Evolutionary conservation across 768 basidiomycete genomes (phyloP).

Genomic region (Termitomyces sp.): DNA sequence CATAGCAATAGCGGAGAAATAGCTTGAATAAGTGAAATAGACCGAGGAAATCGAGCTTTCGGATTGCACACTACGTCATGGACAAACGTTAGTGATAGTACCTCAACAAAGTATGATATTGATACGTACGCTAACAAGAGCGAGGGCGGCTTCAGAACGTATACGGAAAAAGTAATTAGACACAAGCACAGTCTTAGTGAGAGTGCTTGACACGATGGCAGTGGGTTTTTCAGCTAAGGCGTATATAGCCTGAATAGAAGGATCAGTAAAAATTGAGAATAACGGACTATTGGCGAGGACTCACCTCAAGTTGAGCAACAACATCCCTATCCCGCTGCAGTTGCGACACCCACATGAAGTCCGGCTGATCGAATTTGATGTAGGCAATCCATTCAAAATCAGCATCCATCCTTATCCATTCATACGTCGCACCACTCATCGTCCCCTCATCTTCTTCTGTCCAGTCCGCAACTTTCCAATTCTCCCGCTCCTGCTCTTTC

Average conservation of each 20-base stretch:
- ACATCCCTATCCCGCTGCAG: conserved; percentile 94
- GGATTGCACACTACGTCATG: conserved; percentile 68
- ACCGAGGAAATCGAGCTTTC: conserved; percentile 79
- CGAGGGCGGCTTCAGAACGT: conserved; percentile 88
- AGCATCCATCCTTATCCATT: conserved; percentile 99
- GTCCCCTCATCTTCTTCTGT: conserved; percentile 90
- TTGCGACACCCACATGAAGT: conserved; percentile 99
- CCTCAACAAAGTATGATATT: not conserved
- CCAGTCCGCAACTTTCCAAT: conserved; percentile 98
- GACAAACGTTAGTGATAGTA: conserved; percentile 4
- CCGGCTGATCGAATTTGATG: conserved; percentile 89
- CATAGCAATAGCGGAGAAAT: conserved; percentile 86
- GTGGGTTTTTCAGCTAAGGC: conserved; percentile 79
- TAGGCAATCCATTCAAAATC: conserved; percentile 99
- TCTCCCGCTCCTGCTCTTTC: conserved; percentile 85
- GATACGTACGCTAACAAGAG: conserved; percentile 66
- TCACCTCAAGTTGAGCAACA: conserved; percentile 92
- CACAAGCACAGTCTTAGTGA: conserved; percentile 91
- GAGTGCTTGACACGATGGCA: conserved; percentile 81
- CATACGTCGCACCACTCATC: conserved; percentile 95
- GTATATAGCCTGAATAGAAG: conserved; percentile 68
- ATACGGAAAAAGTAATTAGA: conserved; percentile 95
- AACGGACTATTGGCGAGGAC: conserved; percentile 15
- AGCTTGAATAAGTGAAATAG: conserved; percentile 95
- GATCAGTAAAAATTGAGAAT: not conserved